These are phyloP conservation scores for Ogataea ganodermae DNA, from an alignment of 805 yeast species.

Conservation along the genomic window DNA sequence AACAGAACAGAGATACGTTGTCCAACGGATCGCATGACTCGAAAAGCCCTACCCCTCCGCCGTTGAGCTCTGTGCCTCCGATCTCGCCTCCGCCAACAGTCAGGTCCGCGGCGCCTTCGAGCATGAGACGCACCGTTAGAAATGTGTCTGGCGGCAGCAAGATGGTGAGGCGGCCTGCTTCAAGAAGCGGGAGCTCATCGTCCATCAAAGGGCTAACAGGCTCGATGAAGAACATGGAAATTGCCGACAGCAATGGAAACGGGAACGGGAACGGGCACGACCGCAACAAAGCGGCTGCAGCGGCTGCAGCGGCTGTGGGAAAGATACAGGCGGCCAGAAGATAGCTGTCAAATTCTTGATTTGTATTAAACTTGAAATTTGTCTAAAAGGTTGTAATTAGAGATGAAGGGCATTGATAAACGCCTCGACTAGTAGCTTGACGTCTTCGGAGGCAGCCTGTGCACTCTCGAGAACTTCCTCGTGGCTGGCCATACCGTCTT, in stretches of 20 bases:
- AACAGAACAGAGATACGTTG: slow-evolving; percentile 29
- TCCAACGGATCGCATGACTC: slow-evolving; percentile 2
- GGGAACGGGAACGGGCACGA: slow-evolving; percentile 1
- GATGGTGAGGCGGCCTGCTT: background rate
- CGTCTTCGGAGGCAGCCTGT: slow-evolving; percentile 76
- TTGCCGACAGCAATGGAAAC: slow-evolving; percentile 1
- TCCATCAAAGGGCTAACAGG: background rate
- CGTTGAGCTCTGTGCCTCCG: background rate
- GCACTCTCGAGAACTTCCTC: slow-evolving; percentile 90
- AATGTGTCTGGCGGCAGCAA: background rate
- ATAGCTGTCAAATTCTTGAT: slow-evolving; percentile 2
- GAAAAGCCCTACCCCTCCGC: slow-evolving; percentile 8
- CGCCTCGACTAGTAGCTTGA: slow-evolving; percentile 65
- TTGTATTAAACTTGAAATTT: slow-evolving; percentile 3
- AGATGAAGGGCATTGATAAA: slow-evolving; percentile 40
- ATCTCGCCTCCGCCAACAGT: background rate
- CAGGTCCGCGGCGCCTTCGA: background rate
- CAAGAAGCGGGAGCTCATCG: slow-evolving; percentile 8
- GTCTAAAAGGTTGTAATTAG: background rate
- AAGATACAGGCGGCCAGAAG: slow-evolving; percentile 10
- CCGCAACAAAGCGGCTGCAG: slow-evolving; percentile 21
- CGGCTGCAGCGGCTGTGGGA: slow-evolving; percentile 27
- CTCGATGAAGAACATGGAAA: slow-evolving; percentile 6
- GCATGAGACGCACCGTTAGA: background rate
- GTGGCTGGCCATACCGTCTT: slow-evolving; percentile 83